Base-by-base conservation (phyloP, 495 filamentous ascomycete species). In the Immersiella caudata region DNA sequence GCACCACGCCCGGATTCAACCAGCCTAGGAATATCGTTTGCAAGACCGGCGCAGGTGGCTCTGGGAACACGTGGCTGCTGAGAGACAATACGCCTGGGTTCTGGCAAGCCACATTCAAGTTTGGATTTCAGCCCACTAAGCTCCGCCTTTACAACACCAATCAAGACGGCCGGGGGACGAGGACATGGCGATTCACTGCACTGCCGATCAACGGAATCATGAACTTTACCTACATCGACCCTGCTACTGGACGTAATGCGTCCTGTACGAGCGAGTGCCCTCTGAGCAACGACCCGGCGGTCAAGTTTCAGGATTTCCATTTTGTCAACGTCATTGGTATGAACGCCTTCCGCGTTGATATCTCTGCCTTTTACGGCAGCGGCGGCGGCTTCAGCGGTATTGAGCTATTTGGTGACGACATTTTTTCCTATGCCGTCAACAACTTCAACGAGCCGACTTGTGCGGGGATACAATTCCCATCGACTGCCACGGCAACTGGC, bases 161-260 rank as follows among this genome's bases (percentile, higher is more conserved):
- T 68, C 83, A 89, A 60, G 88, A 93, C 75, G 93, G 91, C 61
- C 87, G 93, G 64, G 94, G 95, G 29, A 97, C 95, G 8, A 89
- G 90, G 77, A 87, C 87, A 18, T 99, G 92, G 80, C 86, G 93
- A 40, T 93, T 92, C 73, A 91, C 91, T 29, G 89, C 91, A 21
- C 78, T 93, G 33, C 93, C 93, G 6, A 87, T 93, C 71, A 89
- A 90, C 71, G 96, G 96, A 35, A 97, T 98, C 74, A 93, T 98
- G 91, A 97, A 98, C 76, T 84, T 99, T 69, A 97, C 93, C 46
- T 97, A 93, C 69, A 90, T 86, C 55, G 92, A 97, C 74, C 87
- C 90, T 0, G 83, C 79, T 0, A 89, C 90, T 0, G 85, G 86
- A 1, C 78, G 87, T 35, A 86, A 89, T 51, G 79, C 79, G 29